Evolutionary conservation across 345 rosid species (phyloP), one percentile per base, ranked within the genome.

Genomic region (Arabidopsis suecica): DNA sequence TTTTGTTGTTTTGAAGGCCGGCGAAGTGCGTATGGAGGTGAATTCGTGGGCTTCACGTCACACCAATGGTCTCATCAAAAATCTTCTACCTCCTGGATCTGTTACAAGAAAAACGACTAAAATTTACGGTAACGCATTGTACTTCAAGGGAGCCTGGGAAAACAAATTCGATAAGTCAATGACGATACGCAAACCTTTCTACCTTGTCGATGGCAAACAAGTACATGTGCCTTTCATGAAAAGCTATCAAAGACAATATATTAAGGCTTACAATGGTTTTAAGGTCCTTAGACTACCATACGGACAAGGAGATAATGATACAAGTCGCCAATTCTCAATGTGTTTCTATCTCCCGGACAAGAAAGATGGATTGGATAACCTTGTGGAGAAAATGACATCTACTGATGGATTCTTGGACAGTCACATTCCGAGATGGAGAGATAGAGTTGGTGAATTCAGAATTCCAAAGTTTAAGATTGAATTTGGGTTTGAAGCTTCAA

Each of bases 351-450:
- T 72, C 0, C 76, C 69, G 0, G 23, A 61, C 33, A 3, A 50
- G 33, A 49, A 51, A 38, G 51, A 16, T 28, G 68, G 40, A 18
- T 11, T 72, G 51, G 9, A 50, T 38, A 0, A 16, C 16, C 68
- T 72, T 5, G 1, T 61, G 41, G 5, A 50, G 69, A 11, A 1
- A 5, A 61, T 61, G 59, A 2, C 53, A 72, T 61, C 54, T 5
- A 61, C 69, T 11, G 33, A 6, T 61, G 69, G 69, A 38, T 72
- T 72, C 61, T 11, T 72, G 69, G 44, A 72, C 18, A n/a, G 6
- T 10, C 47, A 54, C 40, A 23, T 14, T 65, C 72, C 65, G 2
- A 6, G 22, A 20, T 20, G 22, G 16, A 0, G 0, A 5, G 0
- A 14, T 0, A 73, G 36, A 20, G 14, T 54, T 54, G 47, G 20